phyloP scores from a whole-genome alignment of 225 moss, liverwort and hornwort species.

The Thuidium tamariscinum region DNA sequence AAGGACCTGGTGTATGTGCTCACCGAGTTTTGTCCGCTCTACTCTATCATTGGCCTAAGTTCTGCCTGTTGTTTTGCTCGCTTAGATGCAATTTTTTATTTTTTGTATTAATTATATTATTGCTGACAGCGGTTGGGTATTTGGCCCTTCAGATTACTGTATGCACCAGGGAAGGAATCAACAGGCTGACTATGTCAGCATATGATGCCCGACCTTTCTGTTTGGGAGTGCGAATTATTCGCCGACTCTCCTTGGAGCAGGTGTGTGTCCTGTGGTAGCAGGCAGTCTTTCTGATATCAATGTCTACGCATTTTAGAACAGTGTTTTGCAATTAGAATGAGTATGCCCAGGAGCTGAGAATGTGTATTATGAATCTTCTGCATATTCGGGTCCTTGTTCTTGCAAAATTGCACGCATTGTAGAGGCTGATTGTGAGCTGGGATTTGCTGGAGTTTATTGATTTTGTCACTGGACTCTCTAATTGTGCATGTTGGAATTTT shows the following conservation, averaged over 20 bases:
- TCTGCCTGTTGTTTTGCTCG: not conserved
- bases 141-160: slow-evolving; percentile 47
- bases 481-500: not conserved
- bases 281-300: not conserved
- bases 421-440: not conserved
- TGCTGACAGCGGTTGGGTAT: not conserved
- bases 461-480: not conserved
- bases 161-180: slow-evolving; percentile 64
- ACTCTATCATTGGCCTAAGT: not conserved
- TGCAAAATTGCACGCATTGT: not conserved
- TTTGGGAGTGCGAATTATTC: slow-evolving; percentile 81
- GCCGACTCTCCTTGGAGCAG: slow-evolving; percentile 65
- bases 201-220: slow-evolving; percentile 87
- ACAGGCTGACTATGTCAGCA: slow-evolving; percentile 68
- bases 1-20: slow-evolving; percentile 69
- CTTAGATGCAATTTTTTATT: not conserved
- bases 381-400: not conserved
- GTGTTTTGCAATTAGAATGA: not conserved
- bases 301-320: not conserved
- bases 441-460: not conserved
- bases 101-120: not conserved
- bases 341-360: not conserved
- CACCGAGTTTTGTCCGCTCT: not conserved
- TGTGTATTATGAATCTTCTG: not conserved
- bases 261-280: slow-evolving; percentile 14